phyloP scores from a whole-genome alignment of 208 protist species.

The Leishmania guyanensis region DNA sequence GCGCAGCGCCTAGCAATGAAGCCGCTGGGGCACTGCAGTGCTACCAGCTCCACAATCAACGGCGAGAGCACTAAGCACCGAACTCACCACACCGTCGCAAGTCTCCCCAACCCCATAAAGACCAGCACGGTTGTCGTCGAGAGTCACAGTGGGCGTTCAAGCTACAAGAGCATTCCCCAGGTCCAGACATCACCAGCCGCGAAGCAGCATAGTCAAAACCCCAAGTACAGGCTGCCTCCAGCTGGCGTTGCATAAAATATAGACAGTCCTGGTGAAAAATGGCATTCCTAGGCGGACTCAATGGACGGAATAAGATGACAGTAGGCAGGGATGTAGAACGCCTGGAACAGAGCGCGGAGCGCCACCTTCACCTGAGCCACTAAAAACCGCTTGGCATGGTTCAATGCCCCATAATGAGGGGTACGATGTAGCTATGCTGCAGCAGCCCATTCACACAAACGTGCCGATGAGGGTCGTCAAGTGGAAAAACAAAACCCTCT shows the following conservation, averaged over 20 bases:
- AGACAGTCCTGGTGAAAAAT: constrained; percentile 12
- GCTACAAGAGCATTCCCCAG: constrained; percentile 80
- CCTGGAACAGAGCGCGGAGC: constrained; percentile 41
- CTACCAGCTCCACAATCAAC: constrained; percentile 79
- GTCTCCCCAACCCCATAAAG: constrained; percentile 62
- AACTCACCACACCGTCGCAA: constrained; percentile 68
- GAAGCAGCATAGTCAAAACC: constrained; percentile 84
- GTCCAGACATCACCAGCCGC: constrained; percentile 79
- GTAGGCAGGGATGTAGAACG: constrained; percentile 42
- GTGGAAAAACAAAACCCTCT: constrained; percentile 76
- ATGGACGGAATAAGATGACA: constrained; percentile 16
- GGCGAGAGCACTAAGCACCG: constrained; percentile 54
- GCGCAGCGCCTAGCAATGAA: constrained; percentile 65
- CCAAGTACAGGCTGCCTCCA: constrained; percentile 77
- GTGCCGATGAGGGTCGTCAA: constrained; percentile 85
- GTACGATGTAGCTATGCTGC: constrained; percentile 53
- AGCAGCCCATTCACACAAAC: constrained; percentile 71
- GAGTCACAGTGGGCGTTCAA: constrained; percentile 66
- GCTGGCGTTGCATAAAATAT: constrained; percentile 52
- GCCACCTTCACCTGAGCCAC: constrained; percentile 50
- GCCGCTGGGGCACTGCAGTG: constrained; percentile 28
- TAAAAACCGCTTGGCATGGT: constrained; percentile 61
- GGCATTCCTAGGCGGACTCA: constrained; percentile 8
- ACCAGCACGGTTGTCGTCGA: constrained; percentile 38
- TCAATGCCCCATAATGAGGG: constrained; percentile 15